Percentiles rank a stretch among this genome's conserved stretches.
These are phyloP conservation scores for Salvia rosmarinus DNA, from an alignment of 257 asterid genomes.

Conservation along the genomic window DNA sequence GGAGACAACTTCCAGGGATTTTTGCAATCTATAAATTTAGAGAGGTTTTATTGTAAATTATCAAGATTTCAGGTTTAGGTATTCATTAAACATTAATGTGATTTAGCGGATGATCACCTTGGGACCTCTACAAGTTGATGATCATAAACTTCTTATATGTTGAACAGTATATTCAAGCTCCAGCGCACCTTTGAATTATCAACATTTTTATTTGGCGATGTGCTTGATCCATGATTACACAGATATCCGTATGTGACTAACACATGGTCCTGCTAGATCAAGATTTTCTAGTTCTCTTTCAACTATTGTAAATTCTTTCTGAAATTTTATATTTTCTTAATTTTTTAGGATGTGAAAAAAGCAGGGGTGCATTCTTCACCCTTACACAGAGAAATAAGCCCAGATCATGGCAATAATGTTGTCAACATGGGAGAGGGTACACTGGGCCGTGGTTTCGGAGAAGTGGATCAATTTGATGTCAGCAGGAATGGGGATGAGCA, in stretches of 20 bases:
- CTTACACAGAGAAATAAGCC: conserved; percentile 43
- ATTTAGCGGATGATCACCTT: conserved; percentile 16
- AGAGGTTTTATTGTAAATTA: neutral
- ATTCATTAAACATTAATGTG: neutral
- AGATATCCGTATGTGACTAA: conserved; percentile 15
- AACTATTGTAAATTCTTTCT: neutral
- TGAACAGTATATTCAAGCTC: conserved; percentile 20
- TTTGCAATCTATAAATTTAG: conserved; percentile 4
- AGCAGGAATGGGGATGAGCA: conserved; percentile 47
- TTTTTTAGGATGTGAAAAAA: conserved; percentile 55
- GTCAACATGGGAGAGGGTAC: conserved; percentile 42
- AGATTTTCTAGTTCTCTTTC: conserved; percentile 15
- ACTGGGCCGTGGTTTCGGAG: conserved; percentile 43
- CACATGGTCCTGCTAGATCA: conserved; percentile 9
- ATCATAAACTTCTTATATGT: conserved; percentile 16
- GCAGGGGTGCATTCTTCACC: conserved; percentile 48
- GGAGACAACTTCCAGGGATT: neutral
- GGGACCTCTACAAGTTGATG: conserved; percentile 27
- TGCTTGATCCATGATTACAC: conserved; percentile 23
- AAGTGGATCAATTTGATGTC: conserved; percentile 41
- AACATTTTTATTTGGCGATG: conserved; percentile 2
- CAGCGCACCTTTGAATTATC: conserved; percentile 25
- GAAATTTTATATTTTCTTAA: conserved; percentile 2
- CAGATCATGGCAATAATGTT: conserved; percentile 42
- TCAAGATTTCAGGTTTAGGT: conserved; percentile 1